Percentiles rank a stretch among this genome's conserved stretches.
Conservation (phyloP, 106 monocot genomes). For the Gastrodia elata region DNA sequence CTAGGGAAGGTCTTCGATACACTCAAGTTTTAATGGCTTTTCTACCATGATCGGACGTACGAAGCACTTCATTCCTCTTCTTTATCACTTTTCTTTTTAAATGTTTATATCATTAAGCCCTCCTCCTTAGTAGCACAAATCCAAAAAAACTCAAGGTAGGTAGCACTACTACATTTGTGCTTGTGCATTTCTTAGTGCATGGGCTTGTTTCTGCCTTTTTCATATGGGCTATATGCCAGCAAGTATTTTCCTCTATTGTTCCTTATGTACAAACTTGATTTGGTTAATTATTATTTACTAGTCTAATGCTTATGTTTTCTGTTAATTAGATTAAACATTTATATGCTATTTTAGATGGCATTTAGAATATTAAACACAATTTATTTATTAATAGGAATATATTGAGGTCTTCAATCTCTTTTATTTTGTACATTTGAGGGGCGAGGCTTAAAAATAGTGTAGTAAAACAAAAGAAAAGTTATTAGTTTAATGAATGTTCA, state of each 20-base stretch:
- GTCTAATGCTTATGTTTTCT: neutral
- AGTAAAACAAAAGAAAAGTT: neutral
- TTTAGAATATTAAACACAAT: neutral
- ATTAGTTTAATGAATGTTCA: neutral
- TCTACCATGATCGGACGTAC: too few relatives aligned
- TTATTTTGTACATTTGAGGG: neutral
- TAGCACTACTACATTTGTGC: too few relatives aligned
- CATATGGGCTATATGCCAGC: neutral
- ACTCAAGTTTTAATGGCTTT: too few relatives aligned
- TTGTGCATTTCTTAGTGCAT: neutral
- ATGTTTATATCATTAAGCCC: too few relatives aligned
- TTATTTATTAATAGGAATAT: neutral
- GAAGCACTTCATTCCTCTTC: too few relatives aligned
- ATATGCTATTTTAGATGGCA: neutral
- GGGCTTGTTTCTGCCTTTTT: neutral
- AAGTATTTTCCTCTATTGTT: neutral
- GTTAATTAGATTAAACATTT: neutral
- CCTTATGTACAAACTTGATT: neutral
- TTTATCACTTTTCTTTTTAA: too few relatives aligned
- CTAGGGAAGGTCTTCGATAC: neutral
- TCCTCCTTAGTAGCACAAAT: too few relatives aligned
- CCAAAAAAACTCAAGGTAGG: too few relatives aligned
- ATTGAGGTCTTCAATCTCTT: neutral
- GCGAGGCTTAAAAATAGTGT: neutral
- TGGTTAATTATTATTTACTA: neutral